phyloP scores from a whole-genome alignment of 345 rosid genomes.

The Zanthoxylum bungeanum region DNA sequence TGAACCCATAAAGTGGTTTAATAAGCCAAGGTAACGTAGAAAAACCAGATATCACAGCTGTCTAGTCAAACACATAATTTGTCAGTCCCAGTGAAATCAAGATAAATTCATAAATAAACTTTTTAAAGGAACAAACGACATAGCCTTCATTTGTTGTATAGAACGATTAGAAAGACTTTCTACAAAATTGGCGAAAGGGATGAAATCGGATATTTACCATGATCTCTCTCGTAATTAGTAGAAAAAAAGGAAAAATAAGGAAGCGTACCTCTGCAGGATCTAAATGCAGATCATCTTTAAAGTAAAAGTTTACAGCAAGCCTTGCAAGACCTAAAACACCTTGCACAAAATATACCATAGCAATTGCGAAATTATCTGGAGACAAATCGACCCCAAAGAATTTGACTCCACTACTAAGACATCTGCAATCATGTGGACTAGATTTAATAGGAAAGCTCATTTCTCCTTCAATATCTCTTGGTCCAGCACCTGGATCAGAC shows the following conservation, averaged over 20 bases:
- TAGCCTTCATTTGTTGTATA: background rate
- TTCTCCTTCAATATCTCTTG: conserved; percentile 40
- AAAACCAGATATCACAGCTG: conserved; percentile 94
- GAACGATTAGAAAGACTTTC: background rate
- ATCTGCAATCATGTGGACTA: conserved; percentile 38
- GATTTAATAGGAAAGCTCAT: conserved; percentile 22
- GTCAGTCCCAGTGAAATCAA: conserved; percentile 40
- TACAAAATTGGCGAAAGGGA: background rate
- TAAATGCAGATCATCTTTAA: conserved; percentile 92
- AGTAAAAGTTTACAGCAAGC: conserved; percentile 89
- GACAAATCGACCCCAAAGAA: conserved; percentile 77
- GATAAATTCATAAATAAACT: conserved; percentile 12
- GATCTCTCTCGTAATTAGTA: background rate
- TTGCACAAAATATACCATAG: conserved; percentile 98
- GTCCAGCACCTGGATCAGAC: conserved; percentile 40
- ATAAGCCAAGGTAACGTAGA: conserved; percentile 96
- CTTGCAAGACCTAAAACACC: conserved; percentile 94
- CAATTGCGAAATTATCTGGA: conserved; percentile 88
- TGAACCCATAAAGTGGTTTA: conserved; percentile 91
- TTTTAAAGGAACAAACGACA: background rate
- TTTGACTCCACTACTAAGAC: conserved; percentile 30
- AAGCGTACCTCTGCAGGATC: conserved; percentile 94
- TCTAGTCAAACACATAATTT: conserved; percentile 59
- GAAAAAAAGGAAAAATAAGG: background rate
- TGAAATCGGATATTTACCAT: background rate